phyloP scores from a whole-genome alignment of 2,329 filamentous ascomycete genomes.

The Sporothrix brasiliensis region DNA sequence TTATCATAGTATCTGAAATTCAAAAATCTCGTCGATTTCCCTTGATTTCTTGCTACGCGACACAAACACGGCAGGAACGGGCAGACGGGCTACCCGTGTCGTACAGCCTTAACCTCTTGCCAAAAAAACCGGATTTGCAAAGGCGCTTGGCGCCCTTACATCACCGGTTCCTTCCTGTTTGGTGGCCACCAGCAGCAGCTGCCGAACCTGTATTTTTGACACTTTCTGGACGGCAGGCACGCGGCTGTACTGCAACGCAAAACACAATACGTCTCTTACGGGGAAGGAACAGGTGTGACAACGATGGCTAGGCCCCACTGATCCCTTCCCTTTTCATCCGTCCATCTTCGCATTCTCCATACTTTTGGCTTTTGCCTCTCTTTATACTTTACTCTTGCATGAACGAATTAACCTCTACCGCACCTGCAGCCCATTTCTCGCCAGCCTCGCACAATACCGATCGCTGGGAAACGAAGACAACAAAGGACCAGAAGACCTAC shows the following conservation, averaged over 20 bases:
- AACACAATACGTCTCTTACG: background rate
- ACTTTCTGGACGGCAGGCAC: background rate
- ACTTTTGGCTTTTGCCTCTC: background rate
- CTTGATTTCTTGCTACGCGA: background rate
- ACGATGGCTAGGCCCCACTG: background rate
- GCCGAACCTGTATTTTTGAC: background rate
- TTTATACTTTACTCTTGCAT: background rate
- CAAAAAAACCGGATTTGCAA: conserved; percentile 23
- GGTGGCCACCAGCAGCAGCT: background rate
- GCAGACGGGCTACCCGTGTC: conserved; percentile 19
- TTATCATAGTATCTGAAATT: background rate
- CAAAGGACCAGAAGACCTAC: background rate
- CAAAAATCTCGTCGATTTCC: background rate
- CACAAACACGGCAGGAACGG: conserved; percentile 33
- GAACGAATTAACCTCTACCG: background rate
- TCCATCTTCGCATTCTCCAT: background rate
- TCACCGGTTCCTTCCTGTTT: conserved; percentile 16
- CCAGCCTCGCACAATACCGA: background rate
- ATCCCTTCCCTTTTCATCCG: conserved; percentile 13
- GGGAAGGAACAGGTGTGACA: background rate
- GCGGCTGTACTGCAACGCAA: background rate
- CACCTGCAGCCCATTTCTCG: conserved; percentile 8
- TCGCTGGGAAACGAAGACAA: background rate
- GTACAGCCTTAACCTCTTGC: background rate
- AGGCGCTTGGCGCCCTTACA: conserved; percentile 2